Base-by-base conservation (phyloP, 2,329 filamentous ascomycete genomes). In the Xylariaceae sp. region DNA sequence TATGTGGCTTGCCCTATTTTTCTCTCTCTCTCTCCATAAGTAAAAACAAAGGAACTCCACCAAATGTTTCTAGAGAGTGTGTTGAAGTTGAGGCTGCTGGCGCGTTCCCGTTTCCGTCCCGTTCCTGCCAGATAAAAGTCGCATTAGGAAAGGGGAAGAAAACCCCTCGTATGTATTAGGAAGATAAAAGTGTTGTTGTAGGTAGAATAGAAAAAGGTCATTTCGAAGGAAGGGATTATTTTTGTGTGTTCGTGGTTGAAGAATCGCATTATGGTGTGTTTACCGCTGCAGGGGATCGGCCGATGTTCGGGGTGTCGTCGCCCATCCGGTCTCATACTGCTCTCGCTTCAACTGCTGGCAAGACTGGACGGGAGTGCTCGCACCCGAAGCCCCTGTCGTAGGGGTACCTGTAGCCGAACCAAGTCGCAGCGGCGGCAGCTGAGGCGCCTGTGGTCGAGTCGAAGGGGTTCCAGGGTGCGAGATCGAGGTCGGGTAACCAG, bases 401-500 rank as follows among this genome's bases (percentile, higher is more conserved):
- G 64, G 62, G 23, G 68, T 67, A 17, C 64, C 65, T 18, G 66
- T 57, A 13, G 68, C 67, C 41, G 73, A 73, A 45, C 82, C 80
- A 63, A 82, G 76, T 4, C 80, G 73, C 44, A 83, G 65, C 1
- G 80, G 79, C 3, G 80, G 80, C 2, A 83, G 70, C 57, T 78
- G 74, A 8, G 80, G 77, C 10, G 73, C 72, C 4, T 73, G 65
- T 50, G 61, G 58, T 39, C 64, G 64, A 13, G 62, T 61, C 4
- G 67, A 66, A 44, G 71, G 71, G 2, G 71, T 73, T 37, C 69
- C 69, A 10, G 71, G 71, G 41, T 73, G 71, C 1, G 71, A 72
- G 30, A 68, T 60, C 51, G 70, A 65, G n/a, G 65, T 60, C 1
- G 55, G 69, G 57, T 78, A 80, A 3, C 65, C 66, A 4, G 73